Evolutionary conservation across 208 protist species (phyloP), one percentile per base, ranked within the genome.

Genomic region (Trypanosomatidae sp.): DNA sequence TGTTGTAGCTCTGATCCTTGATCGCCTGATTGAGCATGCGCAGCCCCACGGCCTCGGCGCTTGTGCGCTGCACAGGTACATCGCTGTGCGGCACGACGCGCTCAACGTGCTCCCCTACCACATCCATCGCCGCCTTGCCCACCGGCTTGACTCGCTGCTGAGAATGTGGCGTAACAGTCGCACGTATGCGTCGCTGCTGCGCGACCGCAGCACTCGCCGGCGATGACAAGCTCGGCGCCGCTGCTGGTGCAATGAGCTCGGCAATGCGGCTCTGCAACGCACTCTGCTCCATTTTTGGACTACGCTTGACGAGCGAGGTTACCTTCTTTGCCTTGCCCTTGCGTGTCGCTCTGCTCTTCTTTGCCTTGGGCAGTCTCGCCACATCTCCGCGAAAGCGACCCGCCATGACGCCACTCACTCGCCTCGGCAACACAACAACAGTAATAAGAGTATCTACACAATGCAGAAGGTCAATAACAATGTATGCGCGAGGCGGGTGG

Each of bases 311-410:
- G 21, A 91, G 43, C 7, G 76, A 57, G 3, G 62, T 56, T 0
- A 62, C 51, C 48, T 66, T 70, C 51, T 74, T 84, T 16, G 61
- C 58, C 39, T 75, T 80, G 8, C 64, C 51, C 15, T 56, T 62
- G 33, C 67, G 66, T 0, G 67, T 35, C 8, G 64, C 20, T 37
- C 71, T 70, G 43, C 42, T 85, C 37, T 64, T 77, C 33, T 83
- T 83, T 4, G 61, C 43, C 51, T 72, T 77, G 22, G 67, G 60
- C 41, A 84, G 48, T 49, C 76, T 81, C 3, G 75, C 74, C 0
- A 86, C 81, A 2, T 73, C 71, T 4, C 76, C 81, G 22, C 81
- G 70, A 43, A 91, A 91, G 42, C 66, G 76, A 8, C 81, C 81
- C 3, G 76, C 81, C 81, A 91, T 89, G 24, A 18, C 28, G 30